Evolutionary conservation across 2,329 filamentous ascomycete genomes (phyloP), one percentile per base, ranked within the genome.

Genomic region (Fusarium subglutinans): DNA sequence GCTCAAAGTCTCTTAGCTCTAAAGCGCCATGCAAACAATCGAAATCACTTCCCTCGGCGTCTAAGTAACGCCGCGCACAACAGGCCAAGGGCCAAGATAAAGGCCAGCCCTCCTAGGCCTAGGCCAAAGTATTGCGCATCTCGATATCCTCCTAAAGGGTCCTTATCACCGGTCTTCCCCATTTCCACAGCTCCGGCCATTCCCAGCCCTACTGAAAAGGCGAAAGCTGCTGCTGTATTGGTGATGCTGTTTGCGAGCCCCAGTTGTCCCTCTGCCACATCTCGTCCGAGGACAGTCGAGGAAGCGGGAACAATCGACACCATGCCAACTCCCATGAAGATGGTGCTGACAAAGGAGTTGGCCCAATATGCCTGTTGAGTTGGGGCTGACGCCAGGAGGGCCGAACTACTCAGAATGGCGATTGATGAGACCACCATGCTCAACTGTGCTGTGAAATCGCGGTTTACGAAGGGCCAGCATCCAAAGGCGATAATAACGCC

Each of bases 121-220:
- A 77, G 24, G 3, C 76, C 76, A 58, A 79, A 67, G 43, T 77
- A 79, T 56, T 77, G 76, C 18, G 75, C 77, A 44, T 72, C 72
- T 54, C 75, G 57, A 51, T 76, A 79, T 22, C 73, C 73, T 53
- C 63, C 56, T 8, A 77, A 58, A n/a, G 66, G 54, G 9, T 55
- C 70, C 15, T 62, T 73, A 8, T 59, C 58, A 12, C 64, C 48
- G 38, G 55, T 41, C 20, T 69, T 61, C 18, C 66, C 55, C 50
- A 55, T 73, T 56, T 79, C 76, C 26, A 79, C 72, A 24, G 75
- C 61, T 17, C 76, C 76, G 43, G 77, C 76, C 72, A 79, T 72
- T 10, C 77, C 77, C 17, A 79, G 53, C 26, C 77, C 70, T 24
- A 79, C 61, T 14, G 77, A 75, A 54, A 79, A 69, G 18, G 70